Conservation (phyloP, 805 yeast species). For the Ogataea salicorniae region DNA sequence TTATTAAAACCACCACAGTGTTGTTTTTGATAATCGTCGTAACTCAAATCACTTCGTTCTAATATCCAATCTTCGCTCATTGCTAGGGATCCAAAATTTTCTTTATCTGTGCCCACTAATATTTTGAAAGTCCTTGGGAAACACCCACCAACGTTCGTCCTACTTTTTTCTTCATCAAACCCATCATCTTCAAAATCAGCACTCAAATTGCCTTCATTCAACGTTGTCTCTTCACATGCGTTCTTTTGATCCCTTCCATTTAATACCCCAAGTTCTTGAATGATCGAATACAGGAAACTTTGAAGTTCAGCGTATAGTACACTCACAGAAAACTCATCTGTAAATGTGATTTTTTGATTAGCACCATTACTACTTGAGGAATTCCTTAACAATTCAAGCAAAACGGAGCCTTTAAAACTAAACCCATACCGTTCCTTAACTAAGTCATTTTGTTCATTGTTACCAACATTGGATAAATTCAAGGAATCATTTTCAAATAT, state of each 20-base stretch:
- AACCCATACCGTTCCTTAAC: slow-evolving; percentile 22
- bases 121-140: slow-evolving; percentile 17
- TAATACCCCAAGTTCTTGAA: slow-evolving; percentile 14
- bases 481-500: slow-evolving; percentile 5
- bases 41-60: not conserved
- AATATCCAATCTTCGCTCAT: slow-evolving; percentile 23
- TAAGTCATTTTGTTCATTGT: not conserved
- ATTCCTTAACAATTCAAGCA: slow-evolving; percentile 17
- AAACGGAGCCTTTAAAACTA: slow-evolving; percentile 25
- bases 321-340: slow-evolving; percentile 6
- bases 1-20: not conserved
- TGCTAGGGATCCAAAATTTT: slow-evolving; percentile 11
- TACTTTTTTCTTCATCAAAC: not conserved
- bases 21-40: too few species aligned
- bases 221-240: not conserved
- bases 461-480: not conserved
- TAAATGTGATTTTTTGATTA: slow-evolving; percentile 5
- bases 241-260: not conserved
- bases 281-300: slow-evolving; percentile 21
- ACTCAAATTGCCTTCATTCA: not conserved
- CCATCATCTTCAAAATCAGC: not conserved
- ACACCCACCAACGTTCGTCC: slow-evolving; percentile 1
- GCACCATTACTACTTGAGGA: not conserved
- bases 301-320: slow-evolving; percentile 23
- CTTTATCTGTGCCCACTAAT: slow-evolving; percentile 17